Base-by-base conservation (phyloP, 164 flowering plant species). In the Stephania japonica region DNA sequence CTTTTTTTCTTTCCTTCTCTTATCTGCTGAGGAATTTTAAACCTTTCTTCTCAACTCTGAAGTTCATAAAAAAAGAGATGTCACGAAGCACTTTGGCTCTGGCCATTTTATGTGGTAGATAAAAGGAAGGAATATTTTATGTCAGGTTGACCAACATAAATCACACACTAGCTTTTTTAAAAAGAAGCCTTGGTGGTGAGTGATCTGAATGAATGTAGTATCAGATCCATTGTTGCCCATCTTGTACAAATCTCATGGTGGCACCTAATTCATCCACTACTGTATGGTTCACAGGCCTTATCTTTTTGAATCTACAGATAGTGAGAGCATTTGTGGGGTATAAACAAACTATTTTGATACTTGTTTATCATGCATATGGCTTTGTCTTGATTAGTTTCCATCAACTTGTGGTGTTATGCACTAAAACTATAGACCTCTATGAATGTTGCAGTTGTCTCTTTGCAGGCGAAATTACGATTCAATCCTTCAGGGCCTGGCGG, bases 61-160 rank as follows among this genome's bases (percentile, higher is more conserved):
- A 77, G 76, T n/a, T 75, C 10, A 67, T 75, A 73, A 69, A 47
- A 72, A 70, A 70, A 56, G 76, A 73, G 67, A 65, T 65, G 74
- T 75, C 76, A 77, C 44, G 42, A 19, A 71, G 62, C 63, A 38
- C 32, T 70, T 44, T 32, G 65, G 19, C 68, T 75, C 69, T 70
- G 43, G 70, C 70, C 77, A 77, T 70, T 72, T 69, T 80, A 64
- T 64, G 14, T 75, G 73, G 56, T 32, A 32, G 68, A 26, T 24
- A 24, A 32, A 32, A 64, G 27, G 32, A 25, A 64, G 32, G 67
- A 56, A 56, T 56, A 56, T 56, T 56, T 64, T 62, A 23, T 64
- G 67, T 64, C 32, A 64, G 67, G 24, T 64, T 64, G 65, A 62
- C 32, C 26, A 21, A 62, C 26, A 24, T 65, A 23, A 13, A 25